Percentiles rank a stretch among this genome's conserved stretches.
Conservation (phyloP, 1,284 basidiomycete genomes). For the Rhodotorula sp. region DNA sequence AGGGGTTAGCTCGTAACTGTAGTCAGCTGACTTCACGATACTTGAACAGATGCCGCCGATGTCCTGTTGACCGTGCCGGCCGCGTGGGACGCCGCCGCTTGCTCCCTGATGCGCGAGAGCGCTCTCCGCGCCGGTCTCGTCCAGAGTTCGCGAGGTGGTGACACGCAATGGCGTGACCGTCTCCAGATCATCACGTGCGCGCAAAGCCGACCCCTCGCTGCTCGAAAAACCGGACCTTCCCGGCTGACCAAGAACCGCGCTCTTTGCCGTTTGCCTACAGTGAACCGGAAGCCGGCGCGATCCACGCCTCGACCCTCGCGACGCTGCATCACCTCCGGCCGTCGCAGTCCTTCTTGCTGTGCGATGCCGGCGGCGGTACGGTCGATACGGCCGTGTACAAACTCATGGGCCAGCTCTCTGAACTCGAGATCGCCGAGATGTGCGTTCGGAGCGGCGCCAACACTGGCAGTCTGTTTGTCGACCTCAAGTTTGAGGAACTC, state of each 20-base stretch:
- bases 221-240: conserved; percentile 49
- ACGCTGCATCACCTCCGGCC: conserved; percentile 70
- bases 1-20: too few relatives aligned
- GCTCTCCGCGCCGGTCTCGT: conserved; percentile 75
- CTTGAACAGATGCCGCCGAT: conserved; percentile 64
- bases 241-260: too few relatives aligned
- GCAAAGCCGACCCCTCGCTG: background rate
- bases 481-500: conserved; percentile 73
- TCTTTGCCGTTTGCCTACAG: conserved; percentile 46
- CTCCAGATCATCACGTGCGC: conserved; percentile 70
- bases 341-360: conserved; percentile 74
- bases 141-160: conserved; percentile 65
- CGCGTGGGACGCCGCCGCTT: conserved; percentile 77
- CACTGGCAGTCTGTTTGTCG: conserved; percentile 76
- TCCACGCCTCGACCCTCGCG: conserved; percentile 74
- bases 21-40: background rate
- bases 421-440: conserved; percentile 79
- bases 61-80: conserved; percentile 79
- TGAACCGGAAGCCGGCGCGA: conserved; percentile 83
- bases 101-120: conserved; percentile 74
- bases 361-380: conserved; percentile 77
- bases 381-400: conserved; percentile 74
- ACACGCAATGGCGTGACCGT: conserved; percentile 69
- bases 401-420: conserved; percentile 69
- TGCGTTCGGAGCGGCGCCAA: conserved; percentile 76